phyloP scores from a whole-genome alignment of 1,139 yeast genomes.

The Zygosaccharomyces pseudobailii region DNA sequence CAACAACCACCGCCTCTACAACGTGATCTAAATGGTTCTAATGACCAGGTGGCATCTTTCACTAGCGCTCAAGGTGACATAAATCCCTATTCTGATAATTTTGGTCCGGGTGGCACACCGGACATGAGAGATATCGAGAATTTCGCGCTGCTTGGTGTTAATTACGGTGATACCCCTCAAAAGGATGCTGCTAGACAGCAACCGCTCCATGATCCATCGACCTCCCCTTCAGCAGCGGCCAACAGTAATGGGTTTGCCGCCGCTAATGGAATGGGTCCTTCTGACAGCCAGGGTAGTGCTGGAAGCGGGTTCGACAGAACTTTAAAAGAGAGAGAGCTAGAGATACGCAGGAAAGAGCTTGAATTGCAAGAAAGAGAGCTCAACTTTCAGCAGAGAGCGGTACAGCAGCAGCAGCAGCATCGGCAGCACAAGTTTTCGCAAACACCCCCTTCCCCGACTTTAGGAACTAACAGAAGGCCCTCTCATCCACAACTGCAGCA shows the following conservation, averaged over 20 bases:
- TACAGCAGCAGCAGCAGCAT: constrained; percentile 21
- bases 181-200: constrained; percentile 7
- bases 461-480: constrained; percentile 20
- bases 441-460: constrained; percentile 11
- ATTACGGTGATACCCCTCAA: constrained; percentile 29
- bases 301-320: constrained; percentile 13
- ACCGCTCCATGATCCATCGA: constrained; percentile 4
- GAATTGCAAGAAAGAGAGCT: constrained; percentile 41
- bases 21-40: constrained; percentile 1
- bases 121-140: constrained; percentile 31
- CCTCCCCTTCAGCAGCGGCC: constrained; percentile 6
- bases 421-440: constrained; percentile 13
- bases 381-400: constrained; percentile 35
- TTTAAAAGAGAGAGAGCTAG: constrained; percentile 37
- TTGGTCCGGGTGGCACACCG: constrained; percentile 31
- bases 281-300: constrained; percentile 3
- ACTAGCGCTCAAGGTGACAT: constrained; percentile 1
- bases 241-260: constrained; percentile 3
- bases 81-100: constrained; percentile 3
- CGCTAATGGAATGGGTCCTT: constrained; percentile 3
- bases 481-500: constrained; percentile 26
- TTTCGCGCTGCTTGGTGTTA: constrained; percentile 30
- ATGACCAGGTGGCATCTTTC: constrained; percentile 1
- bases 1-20: constrained; percentile 1
- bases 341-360: constrained; percentile 44